Evolutionary conservation across 768 basidiomycete genomes (phyloP).

Genomic region (Dendrothele bispora): DNA sequence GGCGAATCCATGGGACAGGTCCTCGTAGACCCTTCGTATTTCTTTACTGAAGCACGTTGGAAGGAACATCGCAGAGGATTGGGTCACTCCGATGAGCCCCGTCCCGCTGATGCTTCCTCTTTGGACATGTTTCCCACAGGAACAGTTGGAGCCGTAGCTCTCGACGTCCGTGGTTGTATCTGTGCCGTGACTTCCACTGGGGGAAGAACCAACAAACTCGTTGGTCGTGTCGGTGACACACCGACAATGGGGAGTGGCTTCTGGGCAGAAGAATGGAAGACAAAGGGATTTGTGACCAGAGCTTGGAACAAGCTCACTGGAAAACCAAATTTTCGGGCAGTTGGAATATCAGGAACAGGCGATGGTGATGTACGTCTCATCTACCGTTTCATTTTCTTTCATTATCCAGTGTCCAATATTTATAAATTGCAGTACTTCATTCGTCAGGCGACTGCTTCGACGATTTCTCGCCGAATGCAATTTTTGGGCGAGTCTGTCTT

Average conservation of each 20-base stretch:
- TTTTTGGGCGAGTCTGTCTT: conserved; percentile 56
- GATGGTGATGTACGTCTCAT: conserved; percentile 71
- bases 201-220: conserved; percentile 80
- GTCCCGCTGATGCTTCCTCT: conserved; percentile 31
- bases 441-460: conserved; percentile 62
- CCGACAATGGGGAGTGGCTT: conserved; percentile 77
- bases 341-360: conserved; percentile 84
- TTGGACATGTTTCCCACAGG: conserved; percentile 69
- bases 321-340: conserved; percentile 35
- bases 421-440: conserved; percentile 65
- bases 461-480: conserved; percentile 66
- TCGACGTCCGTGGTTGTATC: conserved; percentile 75
- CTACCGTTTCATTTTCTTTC: neutral
- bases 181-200: conserved; percentile 77
- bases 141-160: conserved; percentile 83
- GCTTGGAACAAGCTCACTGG: conserved; percentile 42
- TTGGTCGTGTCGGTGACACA: conserved; percentile 82
- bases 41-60: conserved; percentile 76
- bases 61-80: conserved; percentile 72
- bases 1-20: conserved; percentile 54
- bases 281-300: conserved; percentile 27
- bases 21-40: conserved; percentile 75
- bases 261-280: conserved; percentile 81
- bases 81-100: conserved; percentile 68
- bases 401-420: conserved; percentile 4